These are phyloP conservation scores for Murraya paniculata DNA, from an alignment of 345 rosid genomes.

Conservation along the genomic window DNA sequence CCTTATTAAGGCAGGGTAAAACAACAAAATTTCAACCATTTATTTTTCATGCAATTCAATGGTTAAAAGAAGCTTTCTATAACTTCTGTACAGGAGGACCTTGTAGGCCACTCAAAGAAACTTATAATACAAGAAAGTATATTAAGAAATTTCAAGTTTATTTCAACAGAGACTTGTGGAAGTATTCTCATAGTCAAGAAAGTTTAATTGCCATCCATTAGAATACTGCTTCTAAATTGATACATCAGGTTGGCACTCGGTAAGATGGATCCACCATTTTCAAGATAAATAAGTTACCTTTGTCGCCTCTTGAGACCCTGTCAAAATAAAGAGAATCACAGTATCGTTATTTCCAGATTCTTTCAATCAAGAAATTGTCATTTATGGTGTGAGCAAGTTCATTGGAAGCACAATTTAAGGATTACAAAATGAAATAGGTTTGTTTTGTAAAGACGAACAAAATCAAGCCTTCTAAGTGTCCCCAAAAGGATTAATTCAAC, in stretches of 20 bases:
- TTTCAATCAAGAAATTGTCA: background rate
- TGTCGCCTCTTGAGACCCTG: constrained; percentile 91
- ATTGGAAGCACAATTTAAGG: background rate
- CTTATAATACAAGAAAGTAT: background rate
- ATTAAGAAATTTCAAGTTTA: background rate
- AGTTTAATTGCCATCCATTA: background rate
- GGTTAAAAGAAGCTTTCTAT: background rate
- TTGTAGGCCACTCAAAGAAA: background rate
- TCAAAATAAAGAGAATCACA: background rate
- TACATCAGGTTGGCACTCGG: constrained; percentile 50
- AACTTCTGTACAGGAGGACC: background rate
- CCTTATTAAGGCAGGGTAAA: too few species aligned
- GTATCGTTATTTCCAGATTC: background rate
- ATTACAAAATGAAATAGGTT: background rate
- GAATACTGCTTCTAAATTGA: background rate
- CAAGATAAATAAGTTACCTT: constrained; percentile 83
- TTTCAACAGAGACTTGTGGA: background rate
- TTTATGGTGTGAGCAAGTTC: background rate
- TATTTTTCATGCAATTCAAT: background rate
- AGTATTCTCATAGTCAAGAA: background rate
- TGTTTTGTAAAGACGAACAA: background rate
- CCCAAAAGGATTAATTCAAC: background rate
- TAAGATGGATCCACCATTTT: constrained; percentile 91
- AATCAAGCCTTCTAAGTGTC: background rate
- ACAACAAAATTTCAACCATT: too few species aligned